Percentiles rank a stretch among this genome's conserved stretches.
phyloP scores from a whole-genome alignment of 2,329 filamentous ascomycete genomes.

The Talaromyces sp. region DNA sequence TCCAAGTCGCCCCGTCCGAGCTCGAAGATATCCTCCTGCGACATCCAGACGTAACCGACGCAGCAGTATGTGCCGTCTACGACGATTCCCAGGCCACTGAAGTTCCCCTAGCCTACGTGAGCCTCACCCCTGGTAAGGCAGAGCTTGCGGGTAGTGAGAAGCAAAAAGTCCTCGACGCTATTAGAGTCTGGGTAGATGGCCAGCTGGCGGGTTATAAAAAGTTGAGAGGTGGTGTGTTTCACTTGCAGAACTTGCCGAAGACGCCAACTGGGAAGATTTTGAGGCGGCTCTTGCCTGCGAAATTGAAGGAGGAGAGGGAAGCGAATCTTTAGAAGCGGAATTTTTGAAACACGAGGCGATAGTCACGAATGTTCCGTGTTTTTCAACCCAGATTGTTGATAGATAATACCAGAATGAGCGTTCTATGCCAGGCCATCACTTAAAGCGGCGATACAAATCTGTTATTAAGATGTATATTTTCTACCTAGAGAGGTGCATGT shows the following conservation, averaged over 20 bases:
- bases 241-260: conserved; percentile 21
- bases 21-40: conserved; percentile 14
- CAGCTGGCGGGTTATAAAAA: conserved; percentile 26
- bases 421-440: background rate
- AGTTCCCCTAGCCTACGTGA: conserved; percentile 23
- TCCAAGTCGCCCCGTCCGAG: conserved; percentile 21
- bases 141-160: background rate
- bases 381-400: background rate
- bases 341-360: background rate
- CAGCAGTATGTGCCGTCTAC: conserved; percentile 24
- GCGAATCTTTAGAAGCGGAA: background rate
- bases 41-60: conserved; percentile 21
- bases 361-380: background rate
- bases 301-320: conserved; percentile 6
- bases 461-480: background rate
- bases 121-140: background rate
- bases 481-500: background rate
- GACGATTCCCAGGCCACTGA: conserved; percentile 24
- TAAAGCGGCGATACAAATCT: background rate
- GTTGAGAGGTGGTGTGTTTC: conserved; percentile 23
- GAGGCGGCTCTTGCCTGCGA: conserved; percentile 16
- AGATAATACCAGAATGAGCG: background rate
- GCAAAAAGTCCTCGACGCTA: conserved; percentile 5
- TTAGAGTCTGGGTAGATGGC: conserved; percentile 14
- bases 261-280: conserved; percentile 25